Percentiles rank a stretch among this genome's conserved stretches.
These are phyloP conservation scores for Coleophoma cylindrospora DNA, from an alignment of 2,329 filamentous ascomycete species.

Conservation along the genomic window DNA sequence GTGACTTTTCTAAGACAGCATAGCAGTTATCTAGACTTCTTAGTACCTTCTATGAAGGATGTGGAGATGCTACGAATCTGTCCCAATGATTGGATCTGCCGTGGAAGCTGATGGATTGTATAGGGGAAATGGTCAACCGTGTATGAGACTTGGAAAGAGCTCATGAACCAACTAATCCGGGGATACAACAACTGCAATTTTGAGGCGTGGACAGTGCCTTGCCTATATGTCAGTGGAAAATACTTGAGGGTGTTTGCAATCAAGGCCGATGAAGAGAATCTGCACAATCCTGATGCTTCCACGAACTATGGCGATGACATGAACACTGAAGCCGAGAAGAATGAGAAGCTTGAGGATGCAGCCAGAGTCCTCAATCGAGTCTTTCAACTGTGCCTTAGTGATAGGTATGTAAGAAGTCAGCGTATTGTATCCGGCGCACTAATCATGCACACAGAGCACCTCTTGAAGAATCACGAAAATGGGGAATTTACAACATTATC, in stretches of 20 bases:
- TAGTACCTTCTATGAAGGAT: too few relatives aligned
- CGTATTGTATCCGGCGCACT: not conserved
- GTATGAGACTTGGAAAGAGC: constrained; percentile 84
- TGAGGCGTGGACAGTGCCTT: constrained; percentile 88
- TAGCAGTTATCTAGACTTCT: too few relatives aligned
- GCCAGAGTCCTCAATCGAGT: constrained; percentile 87
- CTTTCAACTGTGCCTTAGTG: constrained; percentile 84
- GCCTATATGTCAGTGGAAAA: constrained; percentile 81
- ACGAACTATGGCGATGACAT: constrained; percentile 73
- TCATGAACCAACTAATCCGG: constrained; percentile 71
- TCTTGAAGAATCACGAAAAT: constrained; percentile 88
- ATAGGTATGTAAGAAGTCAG: constrained; percentile 56
- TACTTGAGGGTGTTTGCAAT: constrained; percentile 86
- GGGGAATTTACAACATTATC: constrained; percentile 93
- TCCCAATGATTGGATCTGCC: not conserved
- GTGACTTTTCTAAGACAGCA: too few relatives aligned
- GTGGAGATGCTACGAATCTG: not conserved
- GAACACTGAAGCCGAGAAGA: constrained; percentile 68
- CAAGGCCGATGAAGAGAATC: constrained; percentile 71
- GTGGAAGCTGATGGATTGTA: constrained; percentile 8
- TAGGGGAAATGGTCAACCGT: constrained; percentile 61
- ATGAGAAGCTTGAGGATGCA: constrained; percentile 85
- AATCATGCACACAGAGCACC: constrained; percentile 53
- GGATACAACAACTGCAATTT: constrained; percentile 75
- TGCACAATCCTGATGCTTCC: constrained; percentile 36